Base-by-base conservation (phyloP, 1,284 basidiomycete species). In the Ustilago lituana region DNA sequence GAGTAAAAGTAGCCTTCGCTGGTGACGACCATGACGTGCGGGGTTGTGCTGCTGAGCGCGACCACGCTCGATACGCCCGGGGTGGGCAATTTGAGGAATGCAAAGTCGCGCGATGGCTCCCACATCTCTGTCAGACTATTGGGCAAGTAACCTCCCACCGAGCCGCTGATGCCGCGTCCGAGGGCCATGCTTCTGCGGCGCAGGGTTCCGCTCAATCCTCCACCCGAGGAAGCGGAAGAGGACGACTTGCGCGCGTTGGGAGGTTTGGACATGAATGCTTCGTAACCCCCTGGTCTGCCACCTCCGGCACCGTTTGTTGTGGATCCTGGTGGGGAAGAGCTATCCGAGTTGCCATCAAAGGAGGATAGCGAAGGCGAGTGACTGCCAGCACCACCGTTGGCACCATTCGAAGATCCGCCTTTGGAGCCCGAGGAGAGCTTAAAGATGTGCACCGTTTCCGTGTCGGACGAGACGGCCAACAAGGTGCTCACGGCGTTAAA, bases 401-500 rank as follows among this genome's bases (percentile, higher is more conserved):
- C 35, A 49, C 47, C 38, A 27, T 50, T 52, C n/a, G 32, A 39
- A 14, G 27, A 26, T 0, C 29, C 20, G 4, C 32, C 39, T 10
- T 48, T 43, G 4, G n/a, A 20, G n/a, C 32, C 31, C 10, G 50
- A 49, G 60, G 69, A 87, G 5, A 98, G 85, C 81, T 92, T 93
- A 85, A 97, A 99, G 47, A 99, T 91, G 83, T 99, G 96, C 31
- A 99, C 94, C 8, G 95, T 99, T 72, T 94, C 94, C 64, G 94
- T 92, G 67, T 94, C 95, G 8, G 89, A 91, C 76, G 90, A 91
- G 7, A 97, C 94, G 3, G 92, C 93, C 14, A 99, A 84, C 12
- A 99, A 83, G 3, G 89, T 90, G 17, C 88, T 89, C 32, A 92
- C 89, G 3, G 89, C 83, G 79, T 98, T 98, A 84, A 97, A 98